phyloP scores from a whole-genome alignment of 257 asterid species.

The Solanum tacnaense region DNA sequence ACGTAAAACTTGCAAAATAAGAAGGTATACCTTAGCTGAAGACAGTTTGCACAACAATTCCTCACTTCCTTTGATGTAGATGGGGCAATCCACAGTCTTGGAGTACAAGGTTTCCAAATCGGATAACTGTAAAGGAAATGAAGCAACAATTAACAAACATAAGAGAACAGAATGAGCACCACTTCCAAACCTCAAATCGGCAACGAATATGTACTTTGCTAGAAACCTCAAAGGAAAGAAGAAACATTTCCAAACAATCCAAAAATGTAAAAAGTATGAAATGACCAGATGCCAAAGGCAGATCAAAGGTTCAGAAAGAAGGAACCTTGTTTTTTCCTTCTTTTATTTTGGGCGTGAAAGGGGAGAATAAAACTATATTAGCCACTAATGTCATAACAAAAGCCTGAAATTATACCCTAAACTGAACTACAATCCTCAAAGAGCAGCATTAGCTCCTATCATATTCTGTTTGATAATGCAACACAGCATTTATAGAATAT shows the following conservation, averaged over 20 bases:
- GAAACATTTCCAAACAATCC: neutral
- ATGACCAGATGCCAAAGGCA: neutral
- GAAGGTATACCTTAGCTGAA: slow-evolving; percentile 51
- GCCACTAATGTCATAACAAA: neutral
- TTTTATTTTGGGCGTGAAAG: neutral
- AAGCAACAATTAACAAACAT: neutral
- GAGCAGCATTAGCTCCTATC: neutral
- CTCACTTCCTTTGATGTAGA: slow-evolving; percentile 49
- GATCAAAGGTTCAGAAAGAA: neutral
- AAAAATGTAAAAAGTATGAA: neutral
- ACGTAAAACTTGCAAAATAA: neutral
- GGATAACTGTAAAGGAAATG: slow-evolving; percentile 39
- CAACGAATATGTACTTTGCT: neutral
- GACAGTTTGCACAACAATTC: slow-evolving; percentile 53
- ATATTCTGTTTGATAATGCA: neutral
- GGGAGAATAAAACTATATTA: neutral
- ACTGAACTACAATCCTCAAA: neutral
- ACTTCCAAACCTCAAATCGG: neutral
- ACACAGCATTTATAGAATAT: neutral
- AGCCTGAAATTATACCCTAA: neutral
- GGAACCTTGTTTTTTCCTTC: neutral
- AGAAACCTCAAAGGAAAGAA: neutral
- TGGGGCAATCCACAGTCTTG: slow-evolving; percentile 46
- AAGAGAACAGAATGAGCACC: neutral
- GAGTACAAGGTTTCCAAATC: slow-evolving; percentile 50